phyloP scores from a whole-genome alignment of 305 asterid species.

The Andrographis paniculata region DNA sequence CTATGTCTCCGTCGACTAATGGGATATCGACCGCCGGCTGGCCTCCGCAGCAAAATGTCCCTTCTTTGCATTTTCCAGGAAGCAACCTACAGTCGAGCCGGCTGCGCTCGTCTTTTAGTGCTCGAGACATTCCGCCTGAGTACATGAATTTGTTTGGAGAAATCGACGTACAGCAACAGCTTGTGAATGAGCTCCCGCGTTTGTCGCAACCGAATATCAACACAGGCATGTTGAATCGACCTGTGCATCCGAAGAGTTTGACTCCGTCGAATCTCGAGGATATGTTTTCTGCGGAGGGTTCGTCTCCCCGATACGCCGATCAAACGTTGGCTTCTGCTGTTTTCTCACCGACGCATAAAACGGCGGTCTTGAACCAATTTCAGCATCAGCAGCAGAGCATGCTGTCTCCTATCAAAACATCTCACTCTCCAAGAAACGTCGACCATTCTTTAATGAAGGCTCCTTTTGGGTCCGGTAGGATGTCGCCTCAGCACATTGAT shows the following conservation, averaged over 20 bases:
- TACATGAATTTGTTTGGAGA: slow-evolving; percentile 36
- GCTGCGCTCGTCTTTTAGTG: slow-evolving; percentile 67
- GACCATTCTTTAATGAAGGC: slow-evolving; percentile 54
- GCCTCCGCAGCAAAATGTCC: slow-evolving; percentile 53
- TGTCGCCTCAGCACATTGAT: slow-evolving; percentile 63
- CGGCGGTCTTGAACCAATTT: slow-evolving; percentile 55
- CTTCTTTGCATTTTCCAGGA: slow-evolving; percentile 64
- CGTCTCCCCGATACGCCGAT: slow-evolving; percentile 62
- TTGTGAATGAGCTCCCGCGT: slow-evolving; percentile 39
- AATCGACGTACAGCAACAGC: slow-evolving; percentile 43
- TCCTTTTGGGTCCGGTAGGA: slow-evolving; percentile 60
- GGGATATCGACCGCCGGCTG: slow-evolving; percentile 52
- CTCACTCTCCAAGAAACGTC: slow-evolving; percentile 42
- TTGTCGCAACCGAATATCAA: slow-evolving; percentile 26
- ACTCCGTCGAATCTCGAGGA: slow-evolving; percentile 73
- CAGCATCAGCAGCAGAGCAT: slow-evolving; percentile 71
- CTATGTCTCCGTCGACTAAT: slow-evolving; percentile 62
- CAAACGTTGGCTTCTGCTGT: slow-evolving; percentile 37
- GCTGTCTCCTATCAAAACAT: slow-evolving; percentile 55
- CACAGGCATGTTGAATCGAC: slow-evolving; percentile 35
- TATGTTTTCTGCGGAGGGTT: slow-evolving; percentile 57
- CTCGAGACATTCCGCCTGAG: slow-evolving; percentile 51
- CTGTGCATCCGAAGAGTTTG: slow-evolving; percentile 40
- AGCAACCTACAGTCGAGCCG: slow-evolving; percentile 69
- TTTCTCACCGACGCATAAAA: slow-evolving; percentile 61